phyloP scores from a whole-genome alignment of 1,284 basidiomycete species.

The Melampsora larici-populina region DNA sequence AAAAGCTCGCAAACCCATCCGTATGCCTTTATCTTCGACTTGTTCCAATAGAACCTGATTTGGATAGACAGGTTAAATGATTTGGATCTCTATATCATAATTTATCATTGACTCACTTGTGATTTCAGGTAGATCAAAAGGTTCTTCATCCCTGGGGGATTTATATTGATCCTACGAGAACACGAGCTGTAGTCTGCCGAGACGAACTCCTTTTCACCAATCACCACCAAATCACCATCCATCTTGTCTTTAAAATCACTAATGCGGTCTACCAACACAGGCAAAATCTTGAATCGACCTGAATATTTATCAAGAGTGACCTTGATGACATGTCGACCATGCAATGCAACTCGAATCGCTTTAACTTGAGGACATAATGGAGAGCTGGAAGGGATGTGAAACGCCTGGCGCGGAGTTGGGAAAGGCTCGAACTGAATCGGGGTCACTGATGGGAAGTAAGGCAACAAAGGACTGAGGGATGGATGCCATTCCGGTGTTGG shows the following conservation, averaged over 20 bases:
- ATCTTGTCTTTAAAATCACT: slow-evolving; percentile 2
- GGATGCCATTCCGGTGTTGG: not conserved
- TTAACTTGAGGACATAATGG: not conserved
- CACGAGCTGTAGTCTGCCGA: not conserved
- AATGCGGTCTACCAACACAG: not conserved
- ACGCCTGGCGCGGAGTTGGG: not conserved
- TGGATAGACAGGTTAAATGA: not conserved
- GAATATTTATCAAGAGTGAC: slow-evolving; percentile 37
- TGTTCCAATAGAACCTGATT: slow-evolving; percentile 32
- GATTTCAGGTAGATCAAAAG: slow-evolving; percentile 30
- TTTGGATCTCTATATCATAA: no score
- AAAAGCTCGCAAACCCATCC: slow-evolving; percentile 19
- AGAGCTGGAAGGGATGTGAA: not conserved
- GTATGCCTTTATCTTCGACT: slow-evolving; percentile 26
- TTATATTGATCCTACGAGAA: slow-evolving; percentile 19
- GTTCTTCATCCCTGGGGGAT: slow-evolving; percentile 25
- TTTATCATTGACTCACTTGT: slow-evolving; percentile 15
- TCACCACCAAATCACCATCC: not conserved
- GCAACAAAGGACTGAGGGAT: not conserved
- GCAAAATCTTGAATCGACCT: slow-evolving; percentile 25
- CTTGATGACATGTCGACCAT: slow-evolving; percentile 27
- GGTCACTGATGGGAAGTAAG: slow-evolving; percentile 23
- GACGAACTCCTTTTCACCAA: not conserved
- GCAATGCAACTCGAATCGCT: slow-evolving; percentile 31
- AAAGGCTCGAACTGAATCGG: not conserved